A percentile compares a stretch with the other conserved stretches of the same genome.
phyloP scores from a whole-genome alignment of 2,329 filamentous ascomycete species.

The Cytospora schulzeri region DNA sequence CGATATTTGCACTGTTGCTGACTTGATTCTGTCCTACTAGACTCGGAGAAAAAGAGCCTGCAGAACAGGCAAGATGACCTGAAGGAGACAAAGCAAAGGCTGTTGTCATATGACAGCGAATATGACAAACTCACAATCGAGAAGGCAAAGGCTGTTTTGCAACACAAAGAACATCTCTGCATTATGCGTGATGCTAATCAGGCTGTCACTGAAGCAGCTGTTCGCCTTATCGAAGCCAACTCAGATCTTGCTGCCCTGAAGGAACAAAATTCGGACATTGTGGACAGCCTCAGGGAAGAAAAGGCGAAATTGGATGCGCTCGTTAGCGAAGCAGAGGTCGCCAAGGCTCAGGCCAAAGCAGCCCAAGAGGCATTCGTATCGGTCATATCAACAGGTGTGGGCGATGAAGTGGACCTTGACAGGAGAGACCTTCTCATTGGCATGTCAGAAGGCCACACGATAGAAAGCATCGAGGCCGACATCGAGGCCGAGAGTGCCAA shows the following conservation, averaged over 20 bases:
- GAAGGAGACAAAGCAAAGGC: constrained; percentile 44
- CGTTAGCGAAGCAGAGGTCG: constrained; percentile 40
- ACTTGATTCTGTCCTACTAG: constrained; percentile 27
- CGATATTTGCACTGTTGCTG: constrained; percentile 2
- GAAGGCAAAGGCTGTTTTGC: constrained; percentile 56
- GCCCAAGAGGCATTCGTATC: constrained; percentile 45
- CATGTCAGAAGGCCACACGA: constrained; percentile 51
- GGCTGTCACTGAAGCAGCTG: constrained; percentile 67
- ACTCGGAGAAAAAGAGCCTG: constrained; percentile 40
- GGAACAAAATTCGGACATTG: constrained; percentile 63
- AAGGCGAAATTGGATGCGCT: constrained; percentile 43
- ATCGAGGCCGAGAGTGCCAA: constrained; percentile 74
- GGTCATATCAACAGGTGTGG: constrained; percentile 1
- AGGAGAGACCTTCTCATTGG: constrained; percentile 46
- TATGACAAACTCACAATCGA: constrained; percentile 58
- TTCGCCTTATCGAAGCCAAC: constrained; percentile 75
- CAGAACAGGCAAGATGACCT: constrained; percentile 41
- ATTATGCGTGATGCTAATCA: constrained; percentile 63
- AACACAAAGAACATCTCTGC: constrained; percentile 62
- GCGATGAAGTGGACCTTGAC: constrained; percentile 34
- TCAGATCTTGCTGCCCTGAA: constrained; percentile 77
- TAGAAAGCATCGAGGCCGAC: constrained; percentile 70
- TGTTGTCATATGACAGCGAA: constrained; percentile 54
- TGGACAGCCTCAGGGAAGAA: constrained; percentile 51
- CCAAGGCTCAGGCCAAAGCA: constrained; percentile 37